Evolutionary conservation across 1,284 basidiomycete genomes (phyloP), one percentile per base, ranked within the genome.

Genomic region (Malassezia yamatoensis): DNA sequence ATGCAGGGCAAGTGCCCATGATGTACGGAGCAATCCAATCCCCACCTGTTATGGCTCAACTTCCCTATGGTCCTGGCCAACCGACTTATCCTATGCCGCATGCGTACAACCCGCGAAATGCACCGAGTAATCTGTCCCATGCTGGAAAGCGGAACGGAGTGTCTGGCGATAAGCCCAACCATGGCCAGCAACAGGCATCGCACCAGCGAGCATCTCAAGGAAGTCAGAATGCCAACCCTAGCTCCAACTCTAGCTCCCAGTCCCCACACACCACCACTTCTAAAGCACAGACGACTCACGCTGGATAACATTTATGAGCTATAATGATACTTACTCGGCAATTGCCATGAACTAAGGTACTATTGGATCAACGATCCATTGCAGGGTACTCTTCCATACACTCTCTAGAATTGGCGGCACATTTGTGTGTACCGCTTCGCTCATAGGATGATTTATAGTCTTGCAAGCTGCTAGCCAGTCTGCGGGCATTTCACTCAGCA

Each of bases 401-500:
- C 6, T 11, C 8, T 16, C 24, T 29, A 29, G 24, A 29, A 29
- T 29, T 7, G 24, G 24, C 24, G 24, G 24, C 24, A 29, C 24
- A 29, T 29, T 7, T 7, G 24, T 29, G 24, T 29, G 24, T 29
- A 29, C 24, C 24, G 24, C 24, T 29, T 29, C 24, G 7, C 24
- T 7, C 24, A 7, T 29, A 29, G 24, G 3, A 29, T 29, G 24
- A 29, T 29, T 29, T 3, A 7, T 4, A 3, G 24, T 29, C 24
- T 29, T 29, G 24, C 24, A 29, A 29, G 44, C 40, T 7, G 12
- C 40, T 35, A 52, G 55, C 55, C 51, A 53, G 7, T 15, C 44
- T 12, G 18, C n/a, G 15, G 55, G 55, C 55, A 53, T 52, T 13
- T 36, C 4, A 15, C 51, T 51, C 7, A 58, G 51, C 7, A 58